Percentiles rank a stretch among this genome's conserved stretches.
Conservation (phyloP, 139 green algal species). For the Closterium sp. region DNA sequence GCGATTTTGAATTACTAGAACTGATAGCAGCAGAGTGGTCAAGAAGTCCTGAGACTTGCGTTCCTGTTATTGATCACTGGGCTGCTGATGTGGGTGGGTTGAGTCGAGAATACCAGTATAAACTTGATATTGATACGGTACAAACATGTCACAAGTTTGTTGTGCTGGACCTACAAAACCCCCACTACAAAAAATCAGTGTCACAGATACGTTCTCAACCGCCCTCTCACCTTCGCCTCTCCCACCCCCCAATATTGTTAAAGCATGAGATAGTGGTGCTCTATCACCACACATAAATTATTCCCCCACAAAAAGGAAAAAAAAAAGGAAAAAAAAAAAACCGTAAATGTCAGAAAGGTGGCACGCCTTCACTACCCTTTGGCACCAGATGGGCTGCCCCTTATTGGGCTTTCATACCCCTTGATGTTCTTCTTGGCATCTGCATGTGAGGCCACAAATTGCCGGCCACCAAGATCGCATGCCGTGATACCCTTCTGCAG, state of each 20-base stretch:
- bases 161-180: neutral
- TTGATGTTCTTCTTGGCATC: constrained; percentile 51
- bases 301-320: neutral
- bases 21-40: no score
- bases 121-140: neutral
- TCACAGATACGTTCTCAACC: neutral
- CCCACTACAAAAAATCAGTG: neutral
- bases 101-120: no score
- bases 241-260: no score
- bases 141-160: neutral
- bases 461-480: constrained; percentile 42
- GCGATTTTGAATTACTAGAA: neutral
- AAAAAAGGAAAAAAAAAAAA: neutral
- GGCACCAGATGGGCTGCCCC: neutral
- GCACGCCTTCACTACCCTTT: neutral
- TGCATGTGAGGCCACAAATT: constrained; percentile 18
- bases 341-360: neutral
- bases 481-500: constrained; percentile 38
- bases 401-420: constrained; percentile 23
- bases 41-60: no score
- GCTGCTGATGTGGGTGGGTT: neutral
- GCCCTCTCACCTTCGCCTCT: no score
- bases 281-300: neutral
- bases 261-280: neutral
- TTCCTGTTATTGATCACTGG: neutral